Evolutionary conservation across 768 basidiomycete genomes (phyloP), one percentile per base, ranked within the genome.

Genomic region (Boletus fagicola): DNA sequence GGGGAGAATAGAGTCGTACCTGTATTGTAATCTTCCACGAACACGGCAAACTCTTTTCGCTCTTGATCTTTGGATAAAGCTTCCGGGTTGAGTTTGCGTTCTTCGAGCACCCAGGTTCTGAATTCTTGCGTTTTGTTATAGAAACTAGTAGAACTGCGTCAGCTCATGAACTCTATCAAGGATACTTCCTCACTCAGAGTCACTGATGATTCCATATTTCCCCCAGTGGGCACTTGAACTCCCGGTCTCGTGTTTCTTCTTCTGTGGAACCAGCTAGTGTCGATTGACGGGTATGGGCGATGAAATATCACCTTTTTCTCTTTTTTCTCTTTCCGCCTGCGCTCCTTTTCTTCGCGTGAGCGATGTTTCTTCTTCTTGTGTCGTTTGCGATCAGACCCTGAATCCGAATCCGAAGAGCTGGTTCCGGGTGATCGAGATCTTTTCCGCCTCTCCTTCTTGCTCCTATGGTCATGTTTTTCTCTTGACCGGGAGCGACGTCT

Each of bases 41-140:
- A 95, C 22, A 80, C 79, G 5, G 83, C 77, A 69, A 95, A 97
- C 67, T 94, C 90, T 64, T 92, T 94, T 74, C 85, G 87, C 58
- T 83, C 86, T 60, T 88, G 87, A 49, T 95, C 92, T 65, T 92
- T 94, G 15, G 87, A 81, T 46, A 94, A 78, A 4, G 87, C 88
- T 74, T 96, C 94, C 0, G 94, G 93, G 68, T 96, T 96, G 62
- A 93, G 78, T 68, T 88, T 91, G 46, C 90, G 85, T 68, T 97
- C 94, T 70, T 97, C 94, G 13, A 97, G 85, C 5, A 96, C 84
- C 94, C 94, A 97, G 3, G 90, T 83, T 52, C 90, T 82, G 71
- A 96, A 97, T 73, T 97, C 94, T 58, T 86, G 82, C 31, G 83
- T 84, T 67, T 93, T 95, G 54, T 80, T 86, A 68, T 88, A 91